Base-by-base conservation (phyloP, 139 green algal genomes). In the Volvox africanus region DNA sequence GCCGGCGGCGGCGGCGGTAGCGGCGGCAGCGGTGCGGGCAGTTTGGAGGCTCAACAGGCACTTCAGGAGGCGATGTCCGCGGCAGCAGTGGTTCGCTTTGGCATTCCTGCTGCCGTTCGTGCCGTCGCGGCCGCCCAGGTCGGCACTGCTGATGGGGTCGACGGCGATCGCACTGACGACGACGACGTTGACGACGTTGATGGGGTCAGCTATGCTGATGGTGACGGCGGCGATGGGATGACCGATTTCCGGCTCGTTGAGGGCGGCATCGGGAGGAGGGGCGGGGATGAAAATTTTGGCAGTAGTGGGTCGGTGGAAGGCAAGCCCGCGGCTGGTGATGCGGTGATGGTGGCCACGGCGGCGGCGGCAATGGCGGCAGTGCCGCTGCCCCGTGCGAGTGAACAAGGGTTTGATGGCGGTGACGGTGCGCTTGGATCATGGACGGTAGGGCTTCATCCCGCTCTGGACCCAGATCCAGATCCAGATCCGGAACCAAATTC, bases 61-160 rank as follows among this genome's bases (percentile, higher is more conserved):
- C 78, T 84, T 19, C 78, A 84, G 26, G 67, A 28, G 21, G 62
- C 61, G 3, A 79, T 79, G 82, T 36, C 83, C 24, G 67, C 83
- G 16, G 83, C 36, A 37, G 35, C 67, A 11, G 83, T 28, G 36
- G 82, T 36, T 2, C 32, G 76, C 20, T 62, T 87, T 16, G 61
- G n/a, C 61, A 87, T 87, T 12, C 81, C 81, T 0, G n/a, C 32
- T 9, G 12, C 61, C 16, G 14, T 87, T 65, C 81, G 81, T 12
- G 81, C 61, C 61, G 18, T 62, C 12, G 81, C 81, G 11, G 81
- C 81, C 1, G 61, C 61, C 81, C 55, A 6, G 12, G 61, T 33
- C n/a, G 61, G 50, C 28, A 62, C 1, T 32, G 61, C 0, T 20
- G 61, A 30, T 61, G 81, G 12, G 26, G 22, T 16, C 55, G 28